These are phyloP conservation scores for Coemansia sp. DNA, from an alignment of 192 early-diverging fungal genomes.

Conservation along the genomic window DNA sequence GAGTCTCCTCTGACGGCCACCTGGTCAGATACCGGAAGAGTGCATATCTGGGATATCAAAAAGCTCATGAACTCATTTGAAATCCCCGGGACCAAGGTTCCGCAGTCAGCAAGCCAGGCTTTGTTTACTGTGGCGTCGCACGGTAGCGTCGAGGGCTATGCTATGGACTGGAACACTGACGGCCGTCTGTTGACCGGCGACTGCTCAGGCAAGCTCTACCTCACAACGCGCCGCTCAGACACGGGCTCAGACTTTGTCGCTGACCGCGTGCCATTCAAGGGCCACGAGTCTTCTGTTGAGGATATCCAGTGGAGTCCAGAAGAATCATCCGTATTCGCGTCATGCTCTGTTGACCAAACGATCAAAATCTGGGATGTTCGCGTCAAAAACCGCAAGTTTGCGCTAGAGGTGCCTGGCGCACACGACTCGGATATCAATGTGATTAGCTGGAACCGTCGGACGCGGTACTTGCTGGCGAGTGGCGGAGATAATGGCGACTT, in stretches of 20 bases:
- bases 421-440: constrained; percentile 93
- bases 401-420: constrained; percentile 73
- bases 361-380: constrained; percentile 95
- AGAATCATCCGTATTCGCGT: constrained; percentile 89
- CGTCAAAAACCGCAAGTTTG: constrained; percentile 62
- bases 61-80: constrained; percentile 73
- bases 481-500: constrained; percentile 92
- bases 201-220: constrained; percentile 71
- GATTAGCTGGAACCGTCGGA: constrained; percentile 89
- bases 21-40: constrained; percentile 95
- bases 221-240: constrained; percentile 67
- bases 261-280: constrained; percentile 72
- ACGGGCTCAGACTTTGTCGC: constrained; percentile 63
- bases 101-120: constrained; percentile 63
- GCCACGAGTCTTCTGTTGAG: constrained; percentile 85
- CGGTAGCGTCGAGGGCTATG: constrained; percentile 85
- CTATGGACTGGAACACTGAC: constrained; percentile 89
- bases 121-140: constrained; percentile 81
- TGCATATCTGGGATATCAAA: constrained; percentile 89
- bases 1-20: constrained; percentile 81
- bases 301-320: constrained; percentile 97
- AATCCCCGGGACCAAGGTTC: constrained; percentile 68
- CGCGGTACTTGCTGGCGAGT: constrained; percentile 85
- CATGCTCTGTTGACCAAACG: constrained; percentile 86
- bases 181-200: constrained; percentile 85